A percentile compares a stretch with the other conserved stretches of the same genome.
Evolutionary conservation across 441 rosid genomes (phyloP).

Genomic region (Corymbia calophylla): DNA sequence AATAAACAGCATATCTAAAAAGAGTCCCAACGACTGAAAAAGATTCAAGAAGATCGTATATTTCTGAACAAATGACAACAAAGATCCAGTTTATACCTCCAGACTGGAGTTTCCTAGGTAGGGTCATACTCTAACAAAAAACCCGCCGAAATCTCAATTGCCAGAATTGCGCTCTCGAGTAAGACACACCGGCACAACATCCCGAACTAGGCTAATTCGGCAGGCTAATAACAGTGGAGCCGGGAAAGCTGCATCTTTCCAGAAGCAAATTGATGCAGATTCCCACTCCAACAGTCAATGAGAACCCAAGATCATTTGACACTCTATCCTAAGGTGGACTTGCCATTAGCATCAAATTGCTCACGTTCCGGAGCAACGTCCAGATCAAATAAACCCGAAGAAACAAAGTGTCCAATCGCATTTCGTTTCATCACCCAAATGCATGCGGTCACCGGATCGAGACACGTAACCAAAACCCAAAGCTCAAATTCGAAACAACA

Average conservation of each 20-base stretch:
- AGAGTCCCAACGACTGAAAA: not conserved
- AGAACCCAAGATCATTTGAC: not conserved
- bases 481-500: not conserved
- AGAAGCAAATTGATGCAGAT: not conserved
- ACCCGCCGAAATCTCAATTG: not conserved
- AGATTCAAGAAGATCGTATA: not conserved
- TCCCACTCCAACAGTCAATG: not conserved
- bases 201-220: not conserved
- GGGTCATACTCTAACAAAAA: not conserved
- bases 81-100: not conserved
- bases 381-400: not conserved
- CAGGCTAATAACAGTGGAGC: not conserved
- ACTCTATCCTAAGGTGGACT: not conserved
- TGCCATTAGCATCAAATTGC: not conserved
- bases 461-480: not conserved
- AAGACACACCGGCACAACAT: not conserved
- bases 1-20: not conserved
- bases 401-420: not conserved
- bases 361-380: not conserved
- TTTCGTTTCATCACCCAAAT: not conserved
- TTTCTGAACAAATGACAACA: not conserved
- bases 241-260: not conserved
- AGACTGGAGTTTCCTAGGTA: not conserved
- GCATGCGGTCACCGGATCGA: rapidly evolving
- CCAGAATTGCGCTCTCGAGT: not conserved